phyloP scores from a whole-genome alignment of 257 asterid species.

The Solanum virginianum region DNA sequence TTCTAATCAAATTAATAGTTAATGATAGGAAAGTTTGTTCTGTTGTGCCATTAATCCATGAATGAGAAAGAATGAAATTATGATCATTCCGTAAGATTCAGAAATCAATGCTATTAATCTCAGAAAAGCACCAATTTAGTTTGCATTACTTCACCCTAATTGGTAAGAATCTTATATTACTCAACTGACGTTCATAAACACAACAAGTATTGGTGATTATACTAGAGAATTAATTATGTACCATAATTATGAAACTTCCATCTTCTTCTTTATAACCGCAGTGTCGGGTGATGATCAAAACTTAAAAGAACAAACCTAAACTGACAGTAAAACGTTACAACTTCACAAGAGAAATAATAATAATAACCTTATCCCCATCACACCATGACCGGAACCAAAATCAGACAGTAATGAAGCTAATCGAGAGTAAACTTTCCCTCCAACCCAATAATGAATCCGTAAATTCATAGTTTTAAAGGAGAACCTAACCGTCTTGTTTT shows the following conservation, averaged over 20 bases:
- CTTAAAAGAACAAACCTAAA: neutral
- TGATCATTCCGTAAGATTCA: neutral
- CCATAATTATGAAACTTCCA: neutral
- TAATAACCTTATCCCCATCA: neutral
- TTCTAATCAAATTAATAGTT: neutral
- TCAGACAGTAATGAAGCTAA: neutral
- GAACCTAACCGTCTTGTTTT: neutral
- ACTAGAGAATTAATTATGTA: neutral
- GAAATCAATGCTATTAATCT: neutral
- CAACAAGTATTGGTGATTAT: neutral
- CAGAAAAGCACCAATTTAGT: neutral
- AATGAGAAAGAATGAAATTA: neutral
- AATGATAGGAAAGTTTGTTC: neutral
- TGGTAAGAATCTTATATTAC: neutral
- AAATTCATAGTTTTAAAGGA: neutral
- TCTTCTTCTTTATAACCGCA: neutral
- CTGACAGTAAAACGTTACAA: neutral
- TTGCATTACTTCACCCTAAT: neutral
- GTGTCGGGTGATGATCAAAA: neutral
- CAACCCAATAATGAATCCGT: neutral
- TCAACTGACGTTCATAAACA: neutral
- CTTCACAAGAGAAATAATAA: neutral
- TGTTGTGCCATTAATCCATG: neutral
- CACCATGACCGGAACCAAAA: neutral
- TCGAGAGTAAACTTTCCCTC: neutral